Base-by-base conservation (phyloP, 1,284 basidiomycete genomes). In the Athelia psychrophila region DNA sequence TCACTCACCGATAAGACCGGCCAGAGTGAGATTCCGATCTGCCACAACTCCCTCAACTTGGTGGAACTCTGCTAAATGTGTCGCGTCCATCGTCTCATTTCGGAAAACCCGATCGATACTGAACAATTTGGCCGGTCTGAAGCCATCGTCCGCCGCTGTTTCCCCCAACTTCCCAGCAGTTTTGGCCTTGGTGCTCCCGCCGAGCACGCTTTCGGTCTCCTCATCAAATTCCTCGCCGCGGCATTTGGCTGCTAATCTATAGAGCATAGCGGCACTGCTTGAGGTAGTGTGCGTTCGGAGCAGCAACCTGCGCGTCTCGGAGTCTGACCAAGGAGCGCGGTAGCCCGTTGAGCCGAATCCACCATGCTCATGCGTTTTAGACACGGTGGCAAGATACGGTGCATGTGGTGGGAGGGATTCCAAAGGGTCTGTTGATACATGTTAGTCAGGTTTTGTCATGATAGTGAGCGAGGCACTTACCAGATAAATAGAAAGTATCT, bases 11-110 rank as follows among this genome's bases (percentile, higher is more conserved):
- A 99, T 98, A 54, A 99, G 76, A 69, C 99, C 95, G 16, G 95
- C 97, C n/a, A 99, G 77, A 2, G 96, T 99, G 55, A 99, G 77
- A 56, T 88, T 85, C 60, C 88, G 85, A 73, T 99, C 97, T 15
- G 97, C 97, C 15, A 99, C 95, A 45, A 99, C 96, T 54, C 97
- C 97, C 72, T 99, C 97, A 13, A 99, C 97, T 73, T 99, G 97
- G 69, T 99, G 96, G 79, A 99, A 99, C 73, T 99, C 97, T 18
- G 97, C 97, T 55, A 99, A 67, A 76, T 99, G 97, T n/a, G 97
- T 99, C 33, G 95, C 95, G 71, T 99, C 97, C 75, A 95, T 94
- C 0, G 97, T 94, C 73, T 99, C 97, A 64, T 99, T 99, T 66
- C 97, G 82, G 86, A 99, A 99, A 18, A 99, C 97, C 50, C 97